Evolutionary conservation across 805 yeast genomes (phyloP), one percentile per base, ranked within the genome.

Genomic region (Maudiozyma bulderi): DNA sequence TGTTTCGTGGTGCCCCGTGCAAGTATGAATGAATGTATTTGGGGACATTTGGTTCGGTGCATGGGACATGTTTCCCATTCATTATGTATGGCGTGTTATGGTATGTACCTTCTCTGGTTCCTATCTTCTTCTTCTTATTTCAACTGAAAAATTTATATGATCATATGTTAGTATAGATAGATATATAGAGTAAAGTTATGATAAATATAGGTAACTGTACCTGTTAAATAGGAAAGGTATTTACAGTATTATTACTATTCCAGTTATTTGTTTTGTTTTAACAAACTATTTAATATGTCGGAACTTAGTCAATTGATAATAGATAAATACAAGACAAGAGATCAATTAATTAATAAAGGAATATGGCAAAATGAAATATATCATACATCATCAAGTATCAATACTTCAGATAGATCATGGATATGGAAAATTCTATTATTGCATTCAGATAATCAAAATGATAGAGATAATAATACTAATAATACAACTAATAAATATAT

Each of bases 311-410:
- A 54, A 43, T 35, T 43, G 29, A 52, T 58, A 11, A 51, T 61
- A 4, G 54, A 55, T 5, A 55, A 52, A 45, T 64, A 59, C 46
- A 56, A 51, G 29, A 54, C 56, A 6, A 51, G 64, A 28, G 64
- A 62, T 8, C 59, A 58, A 39, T 50, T 64, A 49, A 50, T 58
- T 10, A 56, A 52, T 46, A 52, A 57, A 32, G 68, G 68, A 8
- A 52, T 64, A 3, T 64, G 68, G 68, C 50, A 57, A 6, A 62
- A 62, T 8, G 62, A 58, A 34, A 42, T 64, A 10, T 64, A 64
- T 47, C 13, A 48, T 38, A 35, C 44, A 32, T 13, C 14, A 8
- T 7, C 26, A 14, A 3, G 8, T 7, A 43, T 48, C 13, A 26
- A 38, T 14, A 30, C 8, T 13, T n/a, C 15, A n/a, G 41, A 56